Evolutionary conservation across 208 protist species (phyloP), one percentile per base, ranked within the genome.

Genomic region (Leishmania tarentolae): DNA sequence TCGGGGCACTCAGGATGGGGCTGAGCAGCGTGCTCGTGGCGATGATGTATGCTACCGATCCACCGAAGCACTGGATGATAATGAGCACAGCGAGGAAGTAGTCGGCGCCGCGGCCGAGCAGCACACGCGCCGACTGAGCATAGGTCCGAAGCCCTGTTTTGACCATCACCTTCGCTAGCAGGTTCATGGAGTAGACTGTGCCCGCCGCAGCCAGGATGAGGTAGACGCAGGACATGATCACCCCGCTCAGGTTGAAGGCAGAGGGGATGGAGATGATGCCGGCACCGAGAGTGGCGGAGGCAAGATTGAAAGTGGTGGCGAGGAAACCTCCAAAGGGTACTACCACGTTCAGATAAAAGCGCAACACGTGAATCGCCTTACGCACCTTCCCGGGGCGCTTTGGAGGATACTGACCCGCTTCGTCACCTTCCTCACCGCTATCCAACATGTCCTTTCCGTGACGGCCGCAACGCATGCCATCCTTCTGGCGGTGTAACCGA

Each of bases 251-350:
- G 59, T 89, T 86, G 79, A 95, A 92, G 69, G 87, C 87, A 37
- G 86, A 80, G 31, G 90, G 92, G 37, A 94, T 78, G 24, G 83
- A 78, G 40, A 96, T 72, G 57, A 93, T 93, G n/a, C 92, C 92
- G 40, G 87, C 92, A 37, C 92, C 93, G 57, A 96, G 59, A 17
- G 88, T 87, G 24, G 84, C 77, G 17, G 81, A 83, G 37, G 84
- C 80, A 8, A 95, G 78, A 79, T 88, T 95, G 82, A 95, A 90
- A 50, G 73, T 80, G 69, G 71, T 80, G 31, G 90, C 75, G 9
- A 88, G 46, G 40, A 92, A 42, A 61, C 88, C 88, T 15, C 92
- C 92, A 31, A 76, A 84, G 5, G 92, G 90, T 5, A 95, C 69
- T 28, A 95, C 76, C 68, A 86, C 31, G 44, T 87, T 82, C 59